Base-by-base conservation (phyloP, 139 green algal genomes). In the Chlorella sp. region DNA sequence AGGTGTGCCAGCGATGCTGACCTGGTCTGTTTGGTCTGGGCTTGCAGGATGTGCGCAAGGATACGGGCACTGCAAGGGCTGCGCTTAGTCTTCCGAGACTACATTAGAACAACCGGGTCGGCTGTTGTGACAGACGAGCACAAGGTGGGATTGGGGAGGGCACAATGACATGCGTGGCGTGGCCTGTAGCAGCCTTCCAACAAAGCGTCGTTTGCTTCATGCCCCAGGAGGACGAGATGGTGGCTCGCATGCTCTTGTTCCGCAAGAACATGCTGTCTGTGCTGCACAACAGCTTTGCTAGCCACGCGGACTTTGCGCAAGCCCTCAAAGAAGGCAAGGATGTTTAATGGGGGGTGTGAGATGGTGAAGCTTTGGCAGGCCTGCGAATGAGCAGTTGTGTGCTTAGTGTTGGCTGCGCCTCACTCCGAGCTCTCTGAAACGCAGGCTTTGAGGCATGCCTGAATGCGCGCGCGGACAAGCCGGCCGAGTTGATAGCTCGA, bases 401-500 rank as follows among this genome's bases (percentile, higher is more conserved):
- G 9, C 56, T 24, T n/a, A n/a, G n/a, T n/a, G 13, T 30, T 22
- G 13, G 8, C 56, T 65, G 26, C 30, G 9, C 16, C 30, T 19
- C 56, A 65, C 20, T 28, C 3, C 9, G 26, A 6, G 13, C 13
- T 14, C 13, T 65, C 9, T 22, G 3, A 28, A 5, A 3, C 8
- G 56, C 68, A 85, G 81, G 68, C 20, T 98, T 99, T 86, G 96
- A 99, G 91, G 84, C 90, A 19, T 96, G 97, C 83, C 95, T 99
- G 83, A 99, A 99, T 92, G 89, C 93, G 84, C 93, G 96, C 0
- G 89, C 94, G 36, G 94, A 93, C 67, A 88, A 88, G 88, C 95
- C 97, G 0, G 97, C 97, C 0, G 97, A 99, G 92, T 90, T 99
- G 51, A 94, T 99, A 11, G 97, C 97, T 62, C 99, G 98, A 89